A percentile compares a stretch with the other conserved stretches of the same genome.
These are phyloP conservation scores for Fusarium falciforme DNA, from an alignment of 2,329 filamentous ascomycete species.

Conservation along the genomic window DNA sequence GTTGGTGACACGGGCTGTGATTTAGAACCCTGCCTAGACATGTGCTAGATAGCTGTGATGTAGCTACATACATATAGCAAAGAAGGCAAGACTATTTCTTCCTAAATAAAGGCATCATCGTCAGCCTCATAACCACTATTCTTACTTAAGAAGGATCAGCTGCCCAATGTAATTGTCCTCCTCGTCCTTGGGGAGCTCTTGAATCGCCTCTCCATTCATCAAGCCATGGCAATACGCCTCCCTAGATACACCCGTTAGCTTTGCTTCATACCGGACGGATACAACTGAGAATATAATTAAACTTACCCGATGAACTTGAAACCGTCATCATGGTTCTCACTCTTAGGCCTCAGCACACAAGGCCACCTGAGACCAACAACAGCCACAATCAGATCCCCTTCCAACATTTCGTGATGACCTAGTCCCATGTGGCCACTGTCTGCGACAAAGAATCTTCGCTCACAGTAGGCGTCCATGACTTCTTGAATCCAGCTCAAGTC, in stretches of 20 bases:
- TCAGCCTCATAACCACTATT: no score
- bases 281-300: no score
- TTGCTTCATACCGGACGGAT: no score
- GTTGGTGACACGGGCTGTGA: no score
- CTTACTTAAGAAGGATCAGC: slow-evolving; percentile 1
- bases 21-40: no score
- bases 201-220: slow-evolving; percentile 28
- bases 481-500: slow-evolving; percentile 6
- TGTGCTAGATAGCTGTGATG: no score
- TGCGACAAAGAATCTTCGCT: slow-evolving; percentile 23
- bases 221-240: slow-evolving; percentile 35
- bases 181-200: background rate
- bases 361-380: slow-evolving; percentile 26
- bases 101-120: no score
- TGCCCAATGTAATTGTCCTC: background rate
- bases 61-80: no score
- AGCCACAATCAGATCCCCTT: slow-evolving; percentile 18
- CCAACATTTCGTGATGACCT: slow-evolving; percentile 26
- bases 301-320: slow-evolving; percentile 40
- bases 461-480: slow-evolving; percentile 21
- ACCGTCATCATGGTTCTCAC: background rate
- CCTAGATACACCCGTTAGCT: slow-evolving; percentile 7
- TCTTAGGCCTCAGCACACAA: slow-evolving; percentile 18
- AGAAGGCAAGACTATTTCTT: no score
- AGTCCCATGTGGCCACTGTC: slow-evolving; percentile 34